Evolutionary conservation across 2,329 filamentous ascomycete species (phyloP).

Genomic region (Fusarium sp.): DNA sequence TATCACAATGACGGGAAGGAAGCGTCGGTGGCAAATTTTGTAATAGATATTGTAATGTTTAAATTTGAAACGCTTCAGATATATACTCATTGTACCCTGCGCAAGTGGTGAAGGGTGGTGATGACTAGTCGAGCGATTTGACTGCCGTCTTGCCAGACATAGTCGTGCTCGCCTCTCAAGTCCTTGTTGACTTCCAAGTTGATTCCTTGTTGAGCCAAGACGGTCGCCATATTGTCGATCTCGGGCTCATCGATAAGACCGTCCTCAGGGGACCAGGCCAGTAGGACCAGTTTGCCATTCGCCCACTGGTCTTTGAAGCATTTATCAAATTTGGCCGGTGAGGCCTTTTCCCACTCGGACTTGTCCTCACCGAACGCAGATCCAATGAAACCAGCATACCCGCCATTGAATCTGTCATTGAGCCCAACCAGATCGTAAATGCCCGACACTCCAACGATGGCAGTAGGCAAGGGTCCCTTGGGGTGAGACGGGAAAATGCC

Average conservation of each 20-base stretch:
- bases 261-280: conserved; percentile 62
- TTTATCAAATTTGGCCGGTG: conserved; percentile 62
- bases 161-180: conserved; percentile 70
- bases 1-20: background rate
- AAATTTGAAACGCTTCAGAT: conserved; percentile 7
- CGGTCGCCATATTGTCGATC: conserved; percentile 65
- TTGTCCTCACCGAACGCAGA: conserved; percentile 70
- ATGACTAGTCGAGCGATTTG: conserved; percentile 64
- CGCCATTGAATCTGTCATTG: conserved; percentile 57
- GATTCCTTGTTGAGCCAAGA: conserved; percentile 57
- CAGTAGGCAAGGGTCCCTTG: conserved; percentile 58
- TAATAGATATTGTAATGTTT: conserved; percentile 26
- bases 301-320: conserved; percentile 58
- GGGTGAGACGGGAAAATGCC: conserved; percentile 43
- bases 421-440: conserved; percentile 74
- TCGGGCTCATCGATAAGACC: conserved; percentile 68
- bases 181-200: conserved; percentile 52
- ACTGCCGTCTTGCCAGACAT: conserved; percentile 70
- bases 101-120: conserved; percentile 44
- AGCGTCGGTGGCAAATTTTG: background rate
- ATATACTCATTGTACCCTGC: conserved; percentile 6
- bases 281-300: conserved; percentile 50
- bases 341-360: conserved; percentile 64
- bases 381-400: conserved; percentile 68
- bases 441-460: conserved; percentile 72